Evolutionary conservation across 2,329 filamentous ascomycete genomes (phyloP), one percentile per base, ranked within the genome.

Genomic region (Ophiostoma quercus): DNA sequence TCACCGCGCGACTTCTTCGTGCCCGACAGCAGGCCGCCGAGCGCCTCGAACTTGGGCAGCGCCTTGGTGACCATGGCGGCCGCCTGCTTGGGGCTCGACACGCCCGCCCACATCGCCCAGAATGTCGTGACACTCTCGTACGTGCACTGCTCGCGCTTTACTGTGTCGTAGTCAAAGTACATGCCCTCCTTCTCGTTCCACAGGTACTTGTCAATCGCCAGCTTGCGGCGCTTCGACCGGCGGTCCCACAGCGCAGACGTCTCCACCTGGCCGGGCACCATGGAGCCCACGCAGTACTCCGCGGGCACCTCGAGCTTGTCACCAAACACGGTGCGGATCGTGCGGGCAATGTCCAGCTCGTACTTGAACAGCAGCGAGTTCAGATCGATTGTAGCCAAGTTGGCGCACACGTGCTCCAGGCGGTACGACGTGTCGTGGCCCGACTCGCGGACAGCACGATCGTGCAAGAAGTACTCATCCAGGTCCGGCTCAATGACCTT

Each of bases 311-410:
- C 82, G 4, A 99, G 85, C 74, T 86, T 89, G 79, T 98, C 94
- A 69, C 87, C 86, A 79, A 98, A 98, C 74, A 92, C 84, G 67
- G 85, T 90, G 70, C 92, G 91, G 75, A 99, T 97, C 9, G 88
- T 90, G 72, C 91, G 88, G 2, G 92, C 90, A 77, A 99, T 97
- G 76, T 99, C 95, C 39, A 89, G 89, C 80, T 99, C 95, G 77
- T 98, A 98, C 80, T 98, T 98, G 86, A 95, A 99, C 37, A 99
- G 83, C 39, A 97, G 84, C 37, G 93, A 95, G 81, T 99, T 98
- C 69, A 98, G 85, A 77, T 99, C 95, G 71, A 98, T 92, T 0
- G 94, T 97, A 12, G 94, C 95, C 34, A 98, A 83, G 77, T 97
- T 88, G 12, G 92, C 95, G 75, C 91, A 94, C 32, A 96, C 85